Base-by-base conservation (phyloP, 352 stramenopile genomes). In the Phytopythium kandeliae region DNA sequence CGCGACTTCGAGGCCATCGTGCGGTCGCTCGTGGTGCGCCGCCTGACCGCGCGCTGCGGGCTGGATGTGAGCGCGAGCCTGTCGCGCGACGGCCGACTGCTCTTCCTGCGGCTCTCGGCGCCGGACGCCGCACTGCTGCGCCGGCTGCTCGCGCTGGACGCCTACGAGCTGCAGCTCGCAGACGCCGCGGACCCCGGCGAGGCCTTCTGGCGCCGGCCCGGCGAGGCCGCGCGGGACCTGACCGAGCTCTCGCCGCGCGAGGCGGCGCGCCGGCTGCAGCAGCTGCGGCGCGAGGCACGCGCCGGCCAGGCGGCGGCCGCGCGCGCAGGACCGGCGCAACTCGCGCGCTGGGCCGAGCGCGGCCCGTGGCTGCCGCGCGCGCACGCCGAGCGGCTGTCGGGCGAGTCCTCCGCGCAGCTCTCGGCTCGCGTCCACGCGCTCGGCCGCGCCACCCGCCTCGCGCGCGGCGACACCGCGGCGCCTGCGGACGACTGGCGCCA, bases 41-140 rank as follows among this genome's bases (percentile, higher is more conserved):
- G 78, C 2, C 62, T 89, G 22, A 69, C 65, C 0, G 25, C 21
- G 12, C 45, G 60, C 0, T 89, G 78, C 53, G 83, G 80, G 30
- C 31, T 86, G 41, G 77, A 86, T 52, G 58, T 87, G 46, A 87
- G 66, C 33, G 28, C 87, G 13, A 85, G 63, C 26, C 34, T 89
- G 41, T 75, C 73, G 7, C 52, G 59, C 5, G 65, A 86, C 19
- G 78, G 75, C 17, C 58, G 63, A 36, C 41, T 57, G n/a, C 36
- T 86, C 2, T 61, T 80, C 19, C 59, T 68, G n/a, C 72, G 71
- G 28, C 54, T 89, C 43, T 75, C 67, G 26, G 78, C 75, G 13
- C 78, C 75, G 0, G 75, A 86, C 50, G 85, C 84, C 46, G 58
- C 85, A n/a, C 60, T 87, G 11, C 69, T 87, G 48, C 62, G 67